These are phyloP conservation scores for Xylaria sp. DNA, from an alignment of 495 filamentous ascomycete species.

Conservation along the genomic window DNA sequence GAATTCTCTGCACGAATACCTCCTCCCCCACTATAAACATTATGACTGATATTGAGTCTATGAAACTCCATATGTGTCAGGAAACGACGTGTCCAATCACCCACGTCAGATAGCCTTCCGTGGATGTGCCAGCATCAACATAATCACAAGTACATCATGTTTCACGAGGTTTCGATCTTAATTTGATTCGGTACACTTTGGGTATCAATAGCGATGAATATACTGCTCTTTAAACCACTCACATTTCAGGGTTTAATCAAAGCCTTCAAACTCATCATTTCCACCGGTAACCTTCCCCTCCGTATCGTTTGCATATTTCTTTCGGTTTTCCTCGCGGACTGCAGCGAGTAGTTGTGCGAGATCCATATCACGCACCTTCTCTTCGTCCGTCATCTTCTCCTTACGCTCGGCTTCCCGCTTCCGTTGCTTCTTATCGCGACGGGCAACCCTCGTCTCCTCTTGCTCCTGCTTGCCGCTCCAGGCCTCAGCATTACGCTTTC, in stretches of 20 bases:
- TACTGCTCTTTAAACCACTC: neutral
- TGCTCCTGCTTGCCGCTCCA: conserved; percentile 86
- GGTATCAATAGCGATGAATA: conserved; percentile 28
- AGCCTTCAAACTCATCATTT: conserved; percentile 56
- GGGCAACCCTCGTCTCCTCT: conserved; percentile 67
- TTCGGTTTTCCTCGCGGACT: conserved; percentile 64
- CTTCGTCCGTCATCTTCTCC: conserved; percentile 75
- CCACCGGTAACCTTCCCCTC: conserved; percentile 23
- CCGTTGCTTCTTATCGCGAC: conserved; percentile 76
- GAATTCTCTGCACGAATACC: neutral
- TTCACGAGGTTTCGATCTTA: neutral
- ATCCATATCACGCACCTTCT: conserved; percentile 72
- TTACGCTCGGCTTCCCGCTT: conserved; percentile 72
- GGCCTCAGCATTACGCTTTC: conserved; percentile 66
- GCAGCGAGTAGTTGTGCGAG: conserved; percentile 75
- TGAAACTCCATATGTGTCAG: neutral
- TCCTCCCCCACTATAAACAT: neutral
- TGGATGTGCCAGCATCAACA: neutral
- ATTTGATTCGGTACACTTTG: neutral
- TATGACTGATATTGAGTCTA: neutral
- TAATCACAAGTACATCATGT: too few species aligned
- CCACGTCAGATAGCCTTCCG: neutral
- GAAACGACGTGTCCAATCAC: neutral
- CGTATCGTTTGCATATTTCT: conserved; percentile 48
- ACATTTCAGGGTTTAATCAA: conserved; percentile 36